Evolutionary conservation across 2,329 filamentous ascomycete genomes (phyloP).

Genomic region (Salinomyces thailandicus): DNA sequence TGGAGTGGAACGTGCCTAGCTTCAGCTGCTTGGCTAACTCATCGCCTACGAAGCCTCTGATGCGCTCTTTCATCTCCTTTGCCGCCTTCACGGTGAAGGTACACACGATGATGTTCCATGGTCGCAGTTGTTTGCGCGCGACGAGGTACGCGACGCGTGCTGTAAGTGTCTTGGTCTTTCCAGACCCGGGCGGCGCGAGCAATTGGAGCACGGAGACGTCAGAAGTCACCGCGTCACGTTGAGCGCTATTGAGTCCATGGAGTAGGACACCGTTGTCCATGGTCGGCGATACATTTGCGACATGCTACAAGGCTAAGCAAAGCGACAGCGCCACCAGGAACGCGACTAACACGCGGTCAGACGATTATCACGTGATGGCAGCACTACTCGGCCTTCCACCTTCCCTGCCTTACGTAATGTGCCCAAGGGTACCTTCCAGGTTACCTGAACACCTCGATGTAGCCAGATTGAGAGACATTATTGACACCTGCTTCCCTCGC

Average conservation of each 20-base stretch:
- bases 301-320: not conserved
- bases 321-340: not conserved
- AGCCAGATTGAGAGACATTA: too few relatives aligned
- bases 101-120: constrained; percentile 84
- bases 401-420: too few relatives aligned
- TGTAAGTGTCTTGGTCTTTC: constrained; percentile 92
- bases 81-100: constrained; percentile 97
- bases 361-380: not conserved
- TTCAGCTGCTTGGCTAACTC: constrained; percentile 66
- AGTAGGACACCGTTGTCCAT: constrained; percentile 44
- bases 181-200: constrained; percentile 56
- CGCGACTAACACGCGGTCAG: constrained; percentile 1
- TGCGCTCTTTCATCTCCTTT: constrained; percentile 82
- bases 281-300: not conserved
- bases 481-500: too few relatives aligned
- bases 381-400: too few relatives aligned
- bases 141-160: constrained; percentile 86
- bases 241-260: constrained; percentile 52
- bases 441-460: too few relatives aligned
- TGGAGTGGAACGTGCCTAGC: constrained; percentile 89
- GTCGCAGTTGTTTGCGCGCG: constrained; percentile 57
- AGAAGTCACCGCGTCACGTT: constrained; percentile 54
- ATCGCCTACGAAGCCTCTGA: constrained; percentile 69
- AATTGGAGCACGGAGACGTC: constrained; percentile 50
- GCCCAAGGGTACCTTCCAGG: too few relatives aligned